phyloP scores from a whole-genome alignment of 257 asterid genomes.

The Penstemon eatonii region DNA sequence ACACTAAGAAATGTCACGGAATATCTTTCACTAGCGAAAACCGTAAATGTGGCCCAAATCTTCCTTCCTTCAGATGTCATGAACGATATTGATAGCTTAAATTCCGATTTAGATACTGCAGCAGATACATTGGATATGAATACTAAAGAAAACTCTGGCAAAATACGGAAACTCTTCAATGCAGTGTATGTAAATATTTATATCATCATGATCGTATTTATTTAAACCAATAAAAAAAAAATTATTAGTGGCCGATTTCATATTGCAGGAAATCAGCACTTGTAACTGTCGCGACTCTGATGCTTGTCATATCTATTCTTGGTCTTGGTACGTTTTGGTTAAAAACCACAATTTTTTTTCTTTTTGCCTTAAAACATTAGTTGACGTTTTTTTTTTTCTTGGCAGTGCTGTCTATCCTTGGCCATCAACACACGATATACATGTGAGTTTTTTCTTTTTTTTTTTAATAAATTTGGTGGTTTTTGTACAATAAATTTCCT shows the following conservation, averaged over 20 bases:
- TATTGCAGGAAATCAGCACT: slow-evolving; percentile 69
- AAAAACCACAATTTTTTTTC: neutral
- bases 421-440: slow-evolving; percentile 74
- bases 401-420: slow-evolving; percentile 78
- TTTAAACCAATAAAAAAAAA: too few relatives aligned
- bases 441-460: slow-evolving; percentile 46
- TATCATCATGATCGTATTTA: too few relatives aligned
- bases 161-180: slow-evolving; percentile 63
- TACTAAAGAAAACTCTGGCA: slow-evolving; percentile 66
- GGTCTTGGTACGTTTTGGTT: slow-evolving; percentile 74
- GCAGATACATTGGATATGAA: slow-evolving; percentile 66
- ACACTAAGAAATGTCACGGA: slow-evolving; percentile 81
- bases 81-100: slow-evolving; percentile 68
- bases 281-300: slow-evolving; percentile 65
- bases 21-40: slow-evolving; percentile 74
- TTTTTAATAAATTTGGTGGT: slow-evolving; percentile 9
- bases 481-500: neutral
- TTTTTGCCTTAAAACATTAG: neutral
- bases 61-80: slow-evolving; percentile 84
- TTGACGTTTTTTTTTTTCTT: slow-evolving; percentile 23
- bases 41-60: slow-evolving; percentile 79
- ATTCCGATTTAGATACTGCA: slow-evolving; percentile 64
- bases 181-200: slow-evolving; percentile 53
- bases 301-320: slow-evolving; percentile 76
- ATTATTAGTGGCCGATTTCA: slow-evolving; percentile 22